Percentiles rank a stretch among this genome's conserved stretches.
Conservation (phyloP, 768 basidiomycete species). For the Bullera alba region DNA sequence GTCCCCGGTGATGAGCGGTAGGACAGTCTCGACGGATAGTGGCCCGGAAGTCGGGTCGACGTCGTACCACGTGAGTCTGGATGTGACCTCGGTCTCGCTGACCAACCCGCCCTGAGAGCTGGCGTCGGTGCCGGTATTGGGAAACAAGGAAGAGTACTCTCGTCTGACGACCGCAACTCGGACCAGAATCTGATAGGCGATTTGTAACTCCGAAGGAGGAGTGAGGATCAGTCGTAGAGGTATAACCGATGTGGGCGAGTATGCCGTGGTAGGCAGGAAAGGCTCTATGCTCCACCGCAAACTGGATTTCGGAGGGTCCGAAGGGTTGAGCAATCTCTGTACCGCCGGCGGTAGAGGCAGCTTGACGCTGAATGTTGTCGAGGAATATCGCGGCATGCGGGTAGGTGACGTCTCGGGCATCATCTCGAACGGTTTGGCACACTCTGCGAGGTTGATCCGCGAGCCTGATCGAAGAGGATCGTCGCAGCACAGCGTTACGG, state of each 20-base stretch:
- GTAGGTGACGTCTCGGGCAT: constrained; percentile 39
- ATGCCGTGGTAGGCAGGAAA: constrained; percentile 33
- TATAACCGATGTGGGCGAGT: constrained; percentile 33
- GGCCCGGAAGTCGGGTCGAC: neutral
- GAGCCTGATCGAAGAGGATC: constrained; percentile 17
- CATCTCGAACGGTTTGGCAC: constrained; percentile 36
- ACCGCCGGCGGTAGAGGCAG: constrained; percentile 3
- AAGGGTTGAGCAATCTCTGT: neutral
- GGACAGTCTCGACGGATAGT: constrained; percentile 13
- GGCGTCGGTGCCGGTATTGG: constrained; percentile 9
- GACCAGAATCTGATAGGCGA: constrained; percentile 21
- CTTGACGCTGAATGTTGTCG: constrained; percentile 24
- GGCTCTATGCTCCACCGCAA: constrained; percentile 31
- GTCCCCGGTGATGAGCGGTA: constrained; percentile 20
- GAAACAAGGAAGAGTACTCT: constrained; percentile 22
- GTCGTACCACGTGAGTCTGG: constrained; percentile 24
- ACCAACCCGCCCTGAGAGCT: constrained; percentile 20
- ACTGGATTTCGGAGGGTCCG: neutral
- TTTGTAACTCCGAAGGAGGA: constrained; percentile 11
- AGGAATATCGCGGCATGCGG: constrained; percentile 16
- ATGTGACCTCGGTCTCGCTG: constrained; percentile 23
- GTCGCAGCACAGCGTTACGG: constrained; percentile 31
- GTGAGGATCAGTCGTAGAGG: constrained; percentile 26
- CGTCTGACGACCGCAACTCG: constrained; percentile 24
- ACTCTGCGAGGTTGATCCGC: constrained; percentile 24